Evolutionary conservation across 345 rosid species (phyloP).

Genomic region (Ailanthus altissimus): DNA sequence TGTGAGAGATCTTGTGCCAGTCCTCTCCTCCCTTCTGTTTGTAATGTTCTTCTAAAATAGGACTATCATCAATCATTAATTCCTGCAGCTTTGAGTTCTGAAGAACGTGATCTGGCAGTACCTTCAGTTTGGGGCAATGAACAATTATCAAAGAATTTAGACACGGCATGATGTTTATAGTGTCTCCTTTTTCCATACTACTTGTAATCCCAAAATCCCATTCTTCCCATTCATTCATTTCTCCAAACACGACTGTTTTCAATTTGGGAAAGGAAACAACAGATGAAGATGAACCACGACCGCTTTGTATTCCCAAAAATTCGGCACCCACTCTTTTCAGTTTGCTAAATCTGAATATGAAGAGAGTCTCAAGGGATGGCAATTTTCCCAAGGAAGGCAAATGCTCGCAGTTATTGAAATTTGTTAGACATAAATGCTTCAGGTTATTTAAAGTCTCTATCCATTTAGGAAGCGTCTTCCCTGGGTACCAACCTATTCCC

Average conservation of each 20-base stretch:
- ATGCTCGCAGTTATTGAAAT: not conserved
- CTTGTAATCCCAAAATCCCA: not conserved
- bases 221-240: not conserved
- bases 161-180: conserved; percentile 20
- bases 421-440: no score
- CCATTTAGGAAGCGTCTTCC: not conserved
- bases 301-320: no score
- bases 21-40: not conserved
- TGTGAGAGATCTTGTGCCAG: not conserved
- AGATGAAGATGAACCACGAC: not conserved
- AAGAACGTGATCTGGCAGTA: not conserved
- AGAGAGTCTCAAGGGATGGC: not conserved
- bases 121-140: not conserved
- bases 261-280: not conserved
- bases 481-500: not conserved
- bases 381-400: not conserved
- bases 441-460: not conserved
- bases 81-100: not conserved
- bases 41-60: not conserved
- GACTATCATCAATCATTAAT: not conserved
- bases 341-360: no score
- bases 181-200: no score
- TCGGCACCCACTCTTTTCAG: not conserved
- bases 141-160: not conserved
- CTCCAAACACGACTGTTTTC: not conserved